Evolutionary conservation across 306 rosid genomes (phyloP).

Genomic region (Malus fusca): DNA sequence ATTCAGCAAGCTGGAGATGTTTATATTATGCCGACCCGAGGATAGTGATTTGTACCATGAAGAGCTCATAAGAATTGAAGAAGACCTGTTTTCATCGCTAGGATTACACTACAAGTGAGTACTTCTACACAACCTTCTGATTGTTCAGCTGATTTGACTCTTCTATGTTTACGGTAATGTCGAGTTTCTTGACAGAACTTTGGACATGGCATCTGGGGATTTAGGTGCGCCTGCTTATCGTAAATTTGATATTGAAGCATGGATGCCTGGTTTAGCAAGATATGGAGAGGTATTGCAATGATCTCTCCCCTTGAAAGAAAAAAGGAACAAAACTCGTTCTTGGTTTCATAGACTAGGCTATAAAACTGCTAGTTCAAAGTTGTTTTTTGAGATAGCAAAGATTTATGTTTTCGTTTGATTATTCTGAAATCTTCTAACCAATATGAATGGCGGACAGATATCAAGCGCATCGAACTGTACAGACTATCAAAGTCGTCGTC

Average conservation of each 20-base stretch:
- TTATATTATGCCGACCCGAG: slow-evolving; percentile 73
- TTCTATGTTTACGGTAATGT: neutral
- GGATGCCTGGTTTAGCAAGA: slow-evolving; percentile 94
- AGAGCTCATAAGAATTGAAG: slow-evolving; percentile 84
- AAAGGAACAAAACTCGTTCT: neutral
- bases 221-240: slow-evolving; percentile 96
- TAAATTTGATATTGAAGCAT: slow-evolving; percentile 87
- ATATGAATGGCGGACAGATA: slow-evolving; percentile 43
- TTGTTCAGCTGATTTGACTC: slow-evolving; percentile 4
- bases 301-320: neutral
- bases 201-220: slow-evolving; percentile 92
- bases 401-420: neutral
- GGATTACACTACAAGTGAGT: slow-evolving; percentile 84
- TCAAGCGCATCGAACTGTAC: slow-evolving; percentile 89
- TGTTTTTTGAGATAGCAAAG: neutral
- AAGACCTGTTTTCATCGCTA: slow-evolving; percentile 65
- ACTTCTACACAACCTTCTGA: slow-evolving; percentile 3
- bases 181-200: slow-evolving; percentile 52
- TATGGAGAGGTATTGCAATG: slow-evolving; percentile 72
- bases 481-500: slow-evolving; percentile 83
- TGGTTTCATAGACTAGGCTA: neutral
- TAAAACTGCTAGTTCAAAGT: neutral
- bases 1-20: slow-evolving; percentile 96
- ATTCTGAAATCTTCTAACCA: neutral
- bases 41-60: slow-evolving; percentile 78